Evolutionary conservation across 495 filamentous ascomycete genomes (phyloP).

Genomic region (Pyronema omphalodes): DNA sequence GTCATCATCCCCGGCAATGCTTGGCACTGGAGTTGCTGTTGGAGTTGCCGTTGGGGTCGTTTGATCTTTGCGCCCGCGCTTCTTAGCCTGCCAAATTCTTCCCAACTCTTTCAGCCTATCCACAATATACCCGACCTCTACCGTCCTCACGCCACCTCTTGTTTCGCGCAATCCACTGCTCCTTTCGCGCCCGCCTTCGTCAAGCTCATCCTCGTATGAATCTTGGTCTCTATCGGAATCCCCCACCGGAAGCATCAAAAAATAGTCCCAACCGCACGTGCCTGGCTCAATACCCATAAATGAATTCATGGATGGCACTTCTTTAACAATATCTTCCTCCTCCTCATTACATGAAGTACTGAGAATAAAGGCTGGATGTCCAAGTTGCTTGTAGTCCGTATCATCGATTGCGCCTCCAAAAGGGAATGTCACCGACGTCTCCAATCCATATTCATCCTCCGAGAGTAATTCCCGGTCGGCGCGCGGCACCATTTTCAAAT

Average conservation of each 20-base stretch:
- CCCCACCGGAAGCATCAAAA: conserved; percentile 18
- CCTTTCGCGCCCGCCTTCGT: conserved; percentile 16
- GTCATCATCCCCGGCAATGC: neutral
- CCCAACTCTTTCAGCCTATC: conserved; percentile 22
- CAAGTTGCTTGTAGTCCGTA: conserved; percentile 11
- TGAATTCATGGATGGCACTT: conserved; percentile 19
- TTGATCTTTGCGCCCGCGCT: neutral
- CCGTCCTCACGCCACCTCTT: conserved; percentile 18
- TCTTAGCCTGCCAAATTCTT: conserved; percentile 17
- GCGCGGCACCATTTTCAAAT: conserved; percentile 6
- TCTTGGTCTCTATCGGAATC: conserved; percentile 14
- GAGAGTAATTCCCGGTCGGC: neutral
- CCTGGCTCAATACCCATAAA: conserved; percentile 21
- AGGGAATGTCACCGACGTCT: conserved; percentile 17
- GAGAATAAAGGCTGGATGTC: conserved; percentile 18
- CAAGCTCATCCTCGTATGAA: conserved; percentile 9
- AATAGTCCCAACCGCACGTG: conserved; percentile 23
- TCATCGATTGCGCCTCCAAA: conserved; percentile 12
- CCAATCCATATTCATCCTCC: conserved; percentile 8
- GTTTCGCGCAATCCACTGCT: conserved; percentile 1
- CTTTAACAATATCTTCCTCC: conserved; percentile 8
- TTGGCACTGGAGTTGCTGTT: neutral
- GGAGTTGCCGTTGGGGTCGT: neutral
- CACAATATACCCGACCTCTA: conserved; percentile 22
- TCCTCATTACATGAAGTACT: conserved; percentile 13